Percentiles rank a stretch among this genome's conserved stretches.
Evolutionary conservation across 176 grass and related monocot genomes (phyloP).

Genomic region (Raddia distichophylla): DNA sequence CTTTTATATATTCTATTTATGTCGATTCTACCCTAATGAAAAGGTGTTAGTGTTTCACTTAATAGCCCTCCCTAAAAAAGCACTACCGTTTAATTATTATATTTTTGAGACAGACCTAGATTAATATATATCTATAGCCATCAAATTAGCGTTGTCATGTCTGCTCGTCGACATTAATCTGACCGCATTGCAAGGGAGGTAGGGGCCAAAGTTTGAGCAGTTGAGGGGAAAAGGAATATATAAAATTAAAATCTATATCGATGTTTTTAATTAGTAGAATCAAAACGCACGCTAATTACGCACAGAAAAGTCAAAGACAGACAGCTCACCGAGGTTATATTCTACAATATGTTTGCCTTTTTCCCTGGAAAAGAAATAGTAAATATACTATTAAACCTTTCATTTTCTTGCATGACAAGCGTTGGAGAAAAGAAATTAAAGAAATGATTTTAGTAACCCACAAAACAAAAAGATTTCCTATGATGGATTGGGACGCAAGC

Average conservation of each 20-base stretch:
- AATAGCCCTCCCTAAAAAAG: too few species aligned
- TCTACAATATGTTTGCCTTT: constrained; percentile 34
- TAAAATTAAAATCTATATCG: not conserved
- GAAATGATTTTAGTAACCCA: constrained; percentile 1
- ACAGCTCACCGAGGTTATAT: constrained; percentile 32
- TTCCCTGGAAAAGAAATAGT: not conserved
- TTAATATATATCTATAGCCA: too few species aligned
- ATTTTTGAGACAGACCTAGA: too few species aligned
- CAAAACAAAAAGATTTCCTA: constrained; percentile 19
- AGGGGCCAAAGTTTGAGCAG: constrained; percentile 12
- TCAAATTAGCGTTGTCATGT: not conserved
- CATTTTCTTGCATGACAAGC: constrained; percentile 45
- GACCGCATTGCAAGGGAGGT: constrained; percentile 16
- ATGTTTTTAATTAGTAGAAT: not conserved
- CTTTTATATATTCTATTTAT: too few species aligned
- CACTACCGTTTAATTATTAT: too few species aligned
- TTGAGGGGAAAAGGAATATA: not conserved
- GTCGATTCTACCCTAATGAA: too few species aligned
- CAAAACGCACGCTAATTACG: constrained; percentile 26
- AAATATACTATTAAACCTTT: constrained; percentile 16
- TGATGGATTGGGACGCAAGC: constrained; percentile 38
- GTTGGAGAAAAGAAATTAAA: not conserved
- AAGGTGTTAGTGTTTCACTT: too few species aligned
- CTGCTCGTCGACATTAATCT: constrained; percentile 18
- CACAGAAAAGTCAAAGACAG: not conserved